Conservation (phyloP, 2,329 filamentous ascomycete species). For the Cryphonectria nitschkei region DNA sequence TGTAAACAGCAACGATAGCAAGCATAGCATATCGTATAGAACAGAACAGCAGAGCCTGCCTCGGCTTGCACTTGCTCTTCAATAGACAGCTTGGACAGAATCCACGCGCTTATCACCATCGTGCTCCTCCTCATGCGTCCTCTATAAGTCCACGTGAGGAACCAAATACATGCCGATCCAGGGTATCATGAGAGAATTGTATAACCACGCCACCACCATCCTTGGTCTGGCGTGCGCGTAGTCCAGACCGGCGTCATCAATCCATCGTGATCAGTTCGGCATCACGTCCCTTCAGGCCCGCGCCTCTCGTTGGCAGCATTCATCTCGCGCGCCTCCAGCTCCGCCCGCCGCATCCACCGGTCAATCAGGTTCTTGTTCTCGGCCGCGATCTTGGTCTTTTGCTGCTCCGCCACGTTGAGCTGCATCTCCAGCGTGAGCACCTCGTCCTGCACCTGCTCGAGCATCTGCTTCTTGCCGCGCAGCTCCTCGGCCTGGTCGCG, state of each 20-base stretch:
- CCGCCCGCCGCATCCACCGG: slow-evolving; percentile 89
- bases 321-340: slow-evolving; percentile 84
- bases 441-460: slow-evolving; percentile 92
- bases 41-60: slow-evolving; percentile 29
- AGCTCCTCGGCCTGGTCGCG: slow-evolving; percentile 86
- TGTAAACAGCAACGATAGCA: slow-evolving; percentile 29
- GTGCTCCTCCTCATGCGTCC: neutral
- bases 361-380: slow-evolving; percentile 91
- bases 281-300: slow-evolving; percentile 5
- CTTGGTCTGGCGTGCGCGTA: neutral
- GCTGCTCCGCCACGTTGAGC: slow-evolving; percentile 82
- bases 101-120: neutral
- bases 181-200: slow-evolving; percentile 18
- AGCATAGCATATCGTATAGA: slow-evolving; percentile 34
- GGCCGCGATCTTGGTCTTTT: slow-evolving; percentile 69
- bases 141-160: neutral
- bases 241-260: neutral
- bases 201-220: neutral
- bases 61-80: slow-evolving; percentile 2
- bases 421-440: slow-evolving; percentile 86
- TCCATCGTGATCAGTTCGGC: neutral
- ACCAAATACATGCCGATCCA: neutral
- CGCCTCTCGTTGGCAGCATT: slow-evolving; percentile 64
- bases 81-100: neutral
- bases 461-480: slow-evolving; percentile 77